Conservation (phyloP, 2,329 filamentous ascomycete genomes). For the Erysiphe pulchra region DNA sequence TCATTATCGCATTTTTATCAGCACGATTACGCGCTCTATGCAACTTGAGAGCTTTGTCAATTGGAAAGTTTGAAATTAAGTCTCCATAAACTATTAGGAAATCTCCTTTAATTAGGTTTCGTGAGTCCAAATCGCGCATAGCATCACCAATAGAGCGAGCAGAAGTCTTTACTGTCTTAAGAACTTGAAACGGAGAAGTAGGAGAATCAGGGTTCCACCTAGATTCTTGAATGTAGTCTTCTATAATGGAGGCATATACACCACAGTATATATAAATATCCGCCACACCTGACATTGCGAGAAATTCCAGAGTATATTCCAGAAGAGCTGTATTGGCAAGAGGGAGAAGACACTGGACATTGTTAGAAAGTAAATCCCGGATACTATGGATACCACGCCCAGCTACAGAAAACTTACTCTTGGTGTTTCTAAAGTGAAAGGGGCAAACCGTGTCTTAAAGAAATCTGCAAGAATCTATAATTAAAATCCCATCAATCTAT, state of each 20-base stretch:
- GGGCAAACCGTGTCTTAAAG: conserved; percentile 75
- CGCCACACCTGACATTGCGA: conserved; percentile 84
- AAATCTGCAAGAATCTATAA: conserved; percentile 68
- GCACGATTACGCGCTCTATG: conserved; percentile 59
- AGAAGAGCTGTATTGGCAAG: conserved; percentile 85
- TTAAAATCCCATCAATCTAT: background rate
- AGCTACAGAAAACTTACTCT: conserved; percentile 30
- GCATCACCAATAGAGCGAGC: conserved; percentile 79
- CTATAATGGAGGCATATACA: conserved; percentile 63
- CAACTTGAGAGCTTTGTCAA: conserved; percentile 52
- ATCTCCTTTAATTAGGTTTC: conserved; percentile 64
- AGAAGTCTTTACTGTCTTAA: conserved; percentile 67
- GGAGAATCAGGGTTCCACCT: conserved; percentile 45
- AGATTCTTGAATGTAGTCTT: conserved; percentile 62
- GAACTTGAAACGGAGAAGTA: conserved; percentile 41
- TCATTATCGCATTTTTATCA: conserved; percentile 95
- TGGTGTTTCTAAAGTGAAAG: conserved; percentile 70
- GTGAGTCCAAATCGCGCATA: conserved; percentile 74
- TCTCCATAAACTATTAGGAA: conserved; percentile 87
- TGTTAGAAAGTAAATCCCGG: conserved; percentile 1
- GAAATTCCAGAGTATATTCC: conserved; percentile 91
- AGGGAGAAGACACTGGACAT: conserved; percentile 60
- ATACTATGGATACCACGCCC: background rate
- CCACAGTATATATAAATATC: conserved; percentile 85
- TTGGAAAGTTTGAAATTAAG: conserved; percentile 64